Conservation (phyloP, 345 rosid species). For the Iberis pinnata region DNA sequence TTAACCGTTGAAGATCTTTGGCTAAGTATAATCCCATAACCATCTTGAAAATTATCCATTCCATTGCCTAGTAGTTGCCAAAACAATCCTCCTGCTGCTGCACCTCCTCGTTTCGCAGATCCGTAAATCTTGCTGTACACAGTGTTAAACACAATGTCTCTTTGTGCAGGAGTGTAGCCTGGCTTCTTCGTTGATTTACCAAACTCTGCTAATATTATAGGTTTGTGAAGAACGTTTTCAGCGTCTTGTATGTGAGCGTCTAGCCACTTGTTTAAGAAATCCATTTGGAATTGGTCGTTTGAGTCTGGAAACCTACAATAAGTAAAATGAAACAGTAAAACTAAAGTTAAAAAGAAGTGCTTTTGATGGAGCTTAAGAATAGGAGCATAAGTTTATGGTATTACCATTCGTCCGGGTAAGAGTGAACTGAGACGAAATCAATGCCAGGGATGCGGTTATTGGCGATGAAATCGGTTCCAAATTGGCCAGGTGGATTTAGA, state of each 20-base stretch:
- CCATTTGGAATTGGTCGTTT: constrained; percentile 39
- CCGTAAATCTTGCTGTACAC: constrained; percentile 63
- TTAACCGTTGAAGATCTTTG: constrained; percentile 62
- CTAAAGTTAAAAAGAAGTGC: neutral
- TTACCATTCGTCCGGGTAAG: constrained; percentile 96
- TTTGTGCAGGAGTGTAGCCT: constrained; percentile 41
- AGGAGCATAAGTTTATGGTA: neutral
- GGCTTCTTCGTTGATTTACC: constrained; percentile 63
- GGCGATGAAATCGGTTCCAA: constrained; percentile 83
- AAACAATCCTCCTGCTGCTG: constrained; percentile 83
- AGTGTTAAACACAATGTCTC: constrained; percentile 57
- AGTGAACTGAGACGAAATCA: constrained; percentile 80
- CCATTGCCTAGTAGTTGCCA: constrained; percentile 82
- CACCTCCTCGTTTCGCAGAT: constrained; percentile 76
- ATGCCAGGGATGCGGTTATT: constrained; percentile 64
- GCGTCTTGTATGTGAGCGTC: constrained; percentile 69
- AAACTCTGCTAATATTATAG: constrained; percentile 66
- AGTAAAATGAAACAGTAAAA: constrained; percentile 1
- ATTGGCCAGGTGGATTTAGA: constrained; percentile 56
- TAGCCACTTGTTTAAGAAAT: constrained; percentile 76
- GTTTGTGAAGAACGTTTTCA: constrained; percentile 61
- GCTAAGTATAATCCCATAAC: constrained; percentile 62
- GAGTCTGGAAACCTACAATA: constrained; percentile 53
- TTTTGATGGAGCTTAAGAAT: neutral
- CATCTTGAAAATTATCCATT: constrained; percentile 74